Evolutionary conservation across 2,329 filamentous ascomycete species (phyloP).

Genomic region (Epicoccum sorghinum): DNA sequence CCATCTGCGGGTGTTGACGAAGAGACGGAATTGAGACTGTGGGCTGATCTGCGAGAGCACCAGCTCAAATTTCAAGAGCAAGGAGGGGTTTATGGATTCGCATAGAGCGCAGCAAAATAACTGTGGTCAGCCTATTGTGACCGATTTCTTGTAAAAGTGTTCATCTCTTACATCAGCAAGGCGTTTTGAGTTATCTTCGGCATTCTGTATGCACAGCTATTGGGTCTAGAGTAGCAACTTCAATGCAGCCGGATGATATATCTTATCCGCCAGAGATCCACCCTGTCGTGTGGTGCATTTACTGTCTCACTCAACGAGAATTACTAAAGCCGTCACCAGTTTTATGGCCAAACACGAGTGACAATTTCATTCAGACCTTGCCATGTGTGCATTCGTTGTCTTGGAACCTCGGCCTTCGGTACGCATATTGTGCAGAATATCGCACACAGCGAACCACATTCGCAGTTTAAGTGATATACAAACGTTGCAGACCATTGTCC

Average conservation of each 20-base stretch:
- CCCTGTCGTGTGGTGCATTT: no score
- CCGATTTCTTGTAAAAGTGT: neutral
- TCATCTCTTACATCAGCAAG: neutral
- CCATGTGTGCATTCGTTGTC: neutral
- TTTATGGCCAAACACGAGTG: no score
- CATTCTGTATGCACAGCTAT: no score
- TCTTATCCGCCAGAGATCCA: no score
- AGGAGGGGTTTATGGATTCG: conserved; percentile 60
- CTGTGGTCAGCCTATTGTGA: neutral
- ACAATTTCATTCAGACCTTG: neutral
- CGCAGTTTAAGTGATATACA: neutral
- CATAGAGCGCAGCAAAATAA: neutral
- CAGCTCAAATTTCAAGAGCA: conserved; percentile 74
- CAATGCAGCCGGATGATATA: no score
- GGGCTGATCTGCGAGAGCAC: conserved; percentile 80
- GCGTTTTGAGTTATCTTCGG: no score
- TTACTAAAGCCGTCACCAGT: no score
- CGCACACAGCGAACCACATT: neutral
- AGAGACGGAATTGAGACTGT: conserved; percentile 75
- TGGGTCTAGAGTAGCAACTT: no score
- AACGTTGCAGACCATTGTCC: neutral
- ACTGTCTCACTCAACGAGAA: no score
- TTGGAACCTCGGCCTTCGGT: neutral
- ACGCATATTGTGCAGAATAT: conserved; percentile 2
- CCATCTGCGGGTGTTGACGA: conserved; percentile 60